Evolutionary conservation across 164 flowering plant species (phyloP).

Genomic region (Houttuynia cordata): DNA sequence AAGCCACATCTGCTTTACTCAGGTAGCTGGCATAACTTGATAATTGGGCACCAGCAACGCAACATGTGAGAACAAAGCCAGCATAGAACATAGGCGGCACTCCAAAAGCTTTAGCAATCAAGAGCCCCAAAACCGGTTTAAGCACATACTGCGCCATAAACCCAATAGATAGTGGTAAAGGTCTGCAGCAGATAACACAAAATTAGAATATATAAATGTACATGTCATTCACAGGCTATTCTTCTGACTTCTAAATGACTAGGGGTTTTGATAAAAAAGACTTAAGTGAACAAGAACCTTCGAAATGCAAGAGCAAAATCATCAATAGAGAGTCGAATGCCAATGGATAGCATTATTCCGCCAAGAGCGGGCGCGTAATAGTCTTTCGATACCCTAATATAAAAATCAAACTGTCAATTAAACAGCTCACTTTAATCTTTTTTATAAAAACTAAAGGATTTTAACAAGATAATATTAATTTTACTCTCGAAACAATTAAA

Average conservation of each 20-base stretch:
- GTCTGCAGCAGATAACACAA: slow-evolving; percentile 43
- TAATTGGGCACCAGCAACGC: slow-evolving; percentile 92
- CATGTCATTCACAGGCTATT: not conserved
- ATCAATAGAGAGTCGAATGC: slow-evolving; percentile 65
- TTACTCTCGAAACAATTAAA: no score
- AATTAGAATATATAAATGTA: not conserved
- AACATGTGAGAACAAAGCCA: slow-evolving; percentile 76
- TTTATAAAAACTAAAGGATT: not conserved
- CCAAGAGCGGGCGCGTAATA: slow-evolving; percentile 98
- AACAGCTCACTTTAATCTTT: not conserved
- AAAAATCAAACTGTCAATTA: not conserved
- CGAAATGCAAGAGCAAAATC: slow-evolving; percentile 86
- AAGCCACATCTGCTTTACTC: slow-evolving; percentile 91
- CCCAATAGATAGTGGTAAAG: slow-evolving; percentile 77
- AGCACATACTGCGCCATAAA: slow-evolving; percentile 68
- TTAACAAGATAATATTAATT: not conserved
- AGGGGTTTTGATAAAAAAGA: not conserved
- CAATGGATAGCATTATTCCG: slow-evolving; percentile 95
- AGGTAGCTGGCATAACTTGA: slow-evolving; percentile 89
- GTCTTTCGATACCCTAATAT: slow-evolving; percentile 80
- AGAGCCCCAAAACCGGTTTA: slow-evolving; percentile 71
- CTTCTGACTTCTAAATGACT: not conserved
- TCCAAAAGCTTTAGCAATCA: slow-evolving; percentile 62
- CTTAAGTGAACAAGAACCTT: slow-evolving; percentile 30
- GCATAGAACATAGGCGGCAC: slow-evolving; percentile 72